Percentiles rank a stretch among this genome's conserved stretches.
phyloP scores from a whole-genome alignment of 2,329 filamentous ascomycete species.

The Anisogramma anomala region DNA sequence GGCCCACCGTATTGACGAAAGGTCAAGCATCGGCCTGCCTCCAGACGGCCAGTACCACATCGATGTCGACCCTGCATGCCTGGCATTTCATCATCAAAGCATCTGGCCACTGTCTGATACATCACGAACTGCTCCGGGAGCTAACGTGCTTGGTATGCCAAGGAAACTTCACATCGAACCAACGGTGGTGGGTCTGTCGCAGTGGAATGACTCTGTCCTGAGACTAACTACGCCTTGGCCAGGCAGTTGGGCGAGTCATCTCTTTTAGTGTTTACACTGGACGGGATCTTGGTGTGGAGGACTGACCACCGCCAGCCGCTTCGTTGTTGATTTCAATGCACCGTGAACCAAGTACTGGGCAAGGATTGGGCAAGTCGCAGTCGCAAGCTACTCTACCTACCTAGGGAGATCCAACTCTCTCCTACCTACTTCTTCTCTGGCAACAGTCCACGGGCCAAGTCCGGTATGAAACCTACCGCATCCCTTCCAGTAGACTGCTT shows the following conservation, averaged over 20 bases:
- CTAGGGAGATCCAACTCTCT: too few species aligned
- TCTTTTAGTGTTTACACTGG: background rate
- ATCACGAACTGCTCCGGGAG: too few species aligned
- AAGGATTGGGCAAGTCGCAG: too few species aligned
- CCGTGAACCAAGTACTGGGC: background rate
- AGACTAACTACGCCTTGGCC: background rate
- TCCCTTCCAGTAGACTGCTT: too few species aligned
- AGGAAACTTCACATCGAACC: slow-evolving; percentile 2
- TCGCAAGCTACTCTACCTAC: too few species aligned
- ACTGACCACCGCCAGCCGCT: background rate
- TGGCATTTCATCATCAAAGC: slow-evolving; percentile 10
- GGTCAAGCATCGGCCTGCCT: slow-evolving; percentile 12
- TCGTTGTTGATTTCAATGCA: slow-evolving; percentile 4
- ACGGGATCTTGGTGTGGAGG: background rate
- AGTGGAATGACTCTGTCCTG: background rate
- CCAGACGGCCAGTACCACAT: slow-evolving; percentile 12
- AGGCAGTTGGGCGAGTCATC: background rate
- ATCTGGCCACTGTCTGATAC: too few species aligned
- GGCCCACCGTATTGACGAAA: background rate
- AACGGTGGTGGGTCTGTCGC: background rate
- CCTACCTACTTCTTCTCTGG: too few species aligned
- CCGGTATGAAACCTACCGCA: too few species aligned
- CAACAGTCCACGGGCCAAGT: too few species aligned
- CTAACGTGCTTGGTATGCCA: background rate
- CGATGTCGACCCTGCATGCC: slow-evolving; percentile 7